These are phyloP conservation scores for Hysterium pulicare DNA, from an alignment of 2,329 filamentous ascomycete genomes.

Conservation along the genomic window DNA sequence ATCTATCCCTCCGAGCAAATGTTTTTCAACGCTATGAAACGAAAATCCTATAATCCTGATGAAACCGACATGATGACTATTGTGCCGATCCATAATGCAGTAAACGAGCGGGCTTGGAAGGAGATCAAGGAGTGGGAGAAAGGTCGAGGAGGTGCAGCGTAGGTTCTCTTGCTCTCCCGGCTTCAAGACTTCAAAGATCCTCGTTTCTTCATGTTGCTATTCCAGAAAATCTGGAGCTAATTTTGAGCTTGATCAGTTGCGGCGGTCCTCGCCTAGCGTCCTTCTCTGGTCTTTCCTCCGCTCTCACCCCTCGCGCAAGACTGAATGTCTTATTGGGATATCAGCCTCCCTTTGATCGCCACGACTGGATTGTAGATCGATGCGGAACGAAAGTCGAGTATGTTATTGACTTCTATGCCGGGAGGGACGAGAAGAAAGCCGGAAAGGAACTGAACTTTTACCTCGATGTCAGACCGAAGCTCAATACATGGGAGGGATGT, in stretches of 20 bases:
- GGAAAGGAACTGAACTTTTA: constrained; percentile 59
- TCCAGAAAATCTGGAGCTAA: no score
- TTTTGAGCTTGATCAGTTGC: constrained; percentile 46
- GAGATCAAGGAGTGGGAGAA: constrained; percentile 89
- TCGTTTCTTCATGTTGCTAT: no score
- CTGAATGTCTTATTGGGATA: constrained; percentile 86
- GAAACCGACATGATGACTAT: constrained; percentile 82
- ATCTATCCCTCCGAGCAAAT: constrained; percentile 95
- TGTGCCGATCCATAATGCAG: constrained; percentile 96
- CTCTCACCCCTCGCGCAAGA: constrained; percentile 76
- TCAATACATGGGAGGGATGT: constrained; percentile 61
- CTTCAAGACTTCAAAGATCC: constrained; percentile 2
- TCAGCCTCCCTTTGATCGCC: constrained; percentile 85
- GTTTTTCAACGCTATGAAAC: constrained; percentile 96
- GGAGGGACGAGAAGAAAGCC: constrained; percentile 49
- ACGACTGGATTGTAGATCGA: constrained; percentile 95
- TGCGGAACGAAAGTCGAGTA: constrained; percentile 87
- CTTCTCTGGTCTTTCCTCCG: constrained; percentile 66
- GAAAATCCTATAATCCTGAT: constrained; percentile 74
- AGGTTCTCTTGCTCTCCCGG: constrained; percentile 20
- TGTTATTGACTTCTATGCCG: constrained; percentile 96
- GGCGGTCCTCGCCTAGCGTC: constrained; percentile 78
- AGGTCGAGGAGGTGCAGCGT: constrained; percentile 58
- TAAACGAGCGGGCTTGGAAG: constrained; percentile 93
- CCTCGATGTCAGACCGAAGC: constrained; percentile 62